These are phyloP conservation scores for Hyphodiscus sp. DNA, from an alignment of 2,329 filamentous ascomycete species.

Conservation along the genomic window DNA sequence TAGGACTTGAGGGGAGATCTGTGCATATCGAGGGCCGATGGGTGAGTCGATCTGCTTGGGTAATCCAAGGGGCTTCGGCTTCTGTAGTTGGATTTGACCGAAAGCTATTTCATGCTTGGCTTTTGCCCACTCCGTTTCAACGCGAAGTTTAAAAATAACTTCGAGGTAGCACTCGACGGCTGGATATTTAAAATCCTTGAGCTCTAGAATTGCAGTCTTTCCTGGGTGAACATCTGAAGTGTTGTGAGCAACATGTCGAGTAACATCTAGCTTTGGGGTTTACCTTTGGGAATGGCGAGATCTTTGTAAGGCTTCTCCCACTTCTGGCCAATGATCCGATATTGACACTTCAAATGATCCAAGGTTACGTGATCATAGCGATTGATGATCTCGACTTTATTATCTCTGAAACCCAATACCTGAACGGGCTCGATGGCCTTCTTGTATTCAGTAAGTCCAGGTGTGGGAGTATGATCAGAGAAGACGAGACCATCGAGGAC, in stretches of 20 bases:
- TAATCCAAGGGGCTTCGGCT: constrained; percentile 15
- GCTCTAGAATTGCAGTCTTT: constrained; percentile 10
- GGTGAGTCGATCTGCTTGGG: constrained; percentile 18
- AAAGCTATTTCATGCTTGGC: constrained; percentile 46
- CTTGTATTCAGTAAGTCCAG: constrained; percentile 35
- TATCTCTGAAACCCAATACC: constrained; percentile 17
- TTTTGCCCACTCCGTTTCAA: constrained; percentile 44
- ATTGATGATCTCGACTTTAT: constrained; percentile 29
- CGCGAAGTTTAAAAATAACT: constrained; percentile 39
- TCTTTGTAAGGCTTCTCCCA: constrained; percentile 19
- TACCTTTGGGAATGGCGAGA: constrained; percentile 37
- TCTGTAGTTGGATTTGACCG: constrained; percentile 37
- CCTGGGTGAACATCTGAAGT: constrained; percentile 35
- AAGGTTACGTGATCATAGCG: constrained; percentile 48
- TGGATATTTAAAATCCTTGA: constrained; percentile 13
- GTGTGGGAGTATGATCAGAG: constrained; percentile 36
- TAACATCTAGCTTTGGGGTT: constrained; percentile 5
- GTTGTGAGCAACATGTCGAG: background rate
- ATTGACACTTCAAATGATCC: constrained; percentile 42
- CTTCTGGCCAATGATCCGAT: constrained; percentile 30
- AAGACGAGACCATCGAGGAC: constrained; percentile 37
- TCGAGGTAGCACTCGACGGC: constrained; percentile 40
- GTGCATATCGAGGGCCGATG: constrained; percentile 20
- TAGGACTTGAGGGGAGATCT: constrained; percentile 21
- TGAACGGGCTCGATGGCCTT: constrained; percentile 37